A percentile compares a stretch with the other conserved stretches of the same genome.
These are phyloP conservation scores for Cryptosporidium muris DNA, from an alignment of 169 alveolate genomes.

Conservation along the genomic window DNA sequence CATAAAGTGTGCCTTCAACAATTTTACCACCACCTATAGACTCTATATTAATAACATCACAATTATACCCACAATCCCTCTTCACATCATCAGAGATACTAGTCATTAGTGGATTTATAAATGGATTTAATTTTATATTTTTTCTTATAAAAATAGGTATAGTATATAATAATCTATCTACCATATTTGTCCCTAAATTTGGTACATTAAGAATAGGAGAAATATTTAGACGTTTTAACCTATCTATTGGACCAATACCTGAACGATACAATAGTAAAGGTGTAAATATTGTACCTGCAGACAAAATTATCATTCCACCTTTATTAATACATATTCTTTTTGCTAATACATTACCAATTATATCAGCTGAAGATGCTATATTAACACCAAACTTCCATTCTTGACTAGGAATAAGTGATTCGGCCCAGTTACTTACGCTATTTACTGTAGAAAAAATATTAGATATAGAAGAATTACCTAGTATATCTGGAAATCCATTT, in stretches of 20 bases:
- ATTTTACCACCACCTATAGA: conserved; percentile 76
- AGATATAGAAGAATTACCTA: conserved; percentile 18
- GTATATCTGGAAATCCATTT: conserved; percentile 11
- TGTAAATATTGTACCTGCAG: conserved; percentile 77
- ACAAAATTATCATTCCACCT: conserved; percentile 72
- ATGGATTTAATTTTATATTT: conserved; percentile 24
- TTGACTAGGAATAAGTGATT: not conserved
- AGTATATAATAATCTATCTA: conserved; percentile 73
- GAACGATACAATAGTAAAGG: conserved; percentile 72
- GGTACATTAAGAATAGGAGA: conserved; percentile 68
- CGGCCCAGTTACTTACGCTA: not conserved
- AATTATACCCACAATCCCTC: conserved; percentile 55
- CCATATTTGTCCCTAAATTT: conserved; percentile 72
- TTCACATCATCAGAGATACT: conserved; percentile 10
- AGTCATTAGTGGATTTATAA: conserved; percentile 57
- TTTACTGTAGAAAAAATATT: not conserved
- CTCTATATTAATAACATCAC: conserved; percentile 61
- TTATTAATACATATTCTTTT: conserved; percentile 71
- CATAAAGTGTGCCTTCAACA: conserved; percentile 77
- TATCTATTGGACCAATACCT: conserved; percentile 75
- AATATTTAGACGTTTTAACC: conserved; percentile 53
- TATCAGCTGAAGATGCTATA: conserved; percentile 4
- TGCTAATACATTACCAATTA: conserved; percentile 33
- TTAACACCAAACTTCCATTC: not conserved
- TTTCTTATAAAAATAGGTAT: conserved; percentile 70